Percentiles rank a stretch among this genome's conserved stretches.
phyloP scores from a whole-genome alignment of 2,329 filamentous ascomycete species.

The Colletotrichum australisinense region DNA sequence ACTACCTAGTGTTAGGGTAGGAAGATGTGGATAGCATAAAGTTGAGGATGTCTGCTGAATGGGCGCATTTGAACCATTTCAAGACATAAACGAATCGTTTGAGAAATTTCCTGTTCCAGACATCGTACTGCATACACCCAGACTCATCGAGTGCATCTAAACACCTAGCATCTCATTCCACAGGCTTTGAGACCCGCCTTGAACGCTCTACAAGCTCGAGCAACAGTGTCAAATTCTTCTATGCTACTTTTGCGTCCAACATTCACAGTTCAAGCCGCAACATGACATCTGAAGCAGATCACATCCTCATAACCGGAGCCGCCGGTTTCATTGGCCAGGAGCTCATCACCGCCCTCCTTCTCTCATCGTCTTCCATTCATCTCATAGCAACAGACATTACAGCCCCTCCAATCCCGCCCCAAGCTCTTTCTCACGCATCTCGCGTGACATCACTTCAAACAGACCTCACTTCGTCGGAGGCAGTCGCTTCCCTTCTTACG shows the following conservation, averaged over 20 bases:
- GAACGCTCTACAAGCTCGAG: neutral
- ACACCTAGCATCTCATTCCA: no score
- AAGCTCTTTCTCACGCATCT: conserved; percentile 42
- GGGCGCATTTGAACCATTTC: neutral
- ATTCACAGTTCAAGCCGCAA: neutral
- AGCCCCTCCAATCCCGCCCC: conserved; percentile 58
- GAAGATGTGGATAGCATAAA: neutral
- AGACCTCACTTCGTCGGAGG: conserved; percentile 47
- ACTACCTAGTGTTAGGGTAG: no score
- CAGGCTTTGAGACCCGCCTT: no score
- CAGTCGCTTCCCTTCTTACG: conserved; percentile 43
- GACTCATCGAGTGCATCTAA: neutral
- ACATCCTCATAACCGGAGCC: conserved; percentile 72
- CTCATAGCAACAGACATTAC: conserved; percentile 69
- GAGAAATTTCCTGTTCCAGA: neutral
- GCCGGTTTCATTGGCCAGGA: conserved; percentile 74
- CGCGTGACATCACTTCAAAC: conserved; percentile 42
- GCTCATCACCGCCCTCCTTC: conserved; percentile 66
- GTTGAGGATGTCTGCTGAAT: neutral
- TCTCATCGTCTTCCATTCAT: conserved; percentile 48
- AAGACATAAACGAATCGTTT: neutral
- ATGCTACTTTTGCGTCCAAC: no score
- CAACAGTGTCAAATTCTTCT: neutral
- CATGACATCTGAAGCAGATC: conserved; percentile 18
- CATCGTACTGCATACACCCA: no score